phyloP scores from a whole-genome alignment of 768 basidiomycete species.

The Bullera alba region DNA sequence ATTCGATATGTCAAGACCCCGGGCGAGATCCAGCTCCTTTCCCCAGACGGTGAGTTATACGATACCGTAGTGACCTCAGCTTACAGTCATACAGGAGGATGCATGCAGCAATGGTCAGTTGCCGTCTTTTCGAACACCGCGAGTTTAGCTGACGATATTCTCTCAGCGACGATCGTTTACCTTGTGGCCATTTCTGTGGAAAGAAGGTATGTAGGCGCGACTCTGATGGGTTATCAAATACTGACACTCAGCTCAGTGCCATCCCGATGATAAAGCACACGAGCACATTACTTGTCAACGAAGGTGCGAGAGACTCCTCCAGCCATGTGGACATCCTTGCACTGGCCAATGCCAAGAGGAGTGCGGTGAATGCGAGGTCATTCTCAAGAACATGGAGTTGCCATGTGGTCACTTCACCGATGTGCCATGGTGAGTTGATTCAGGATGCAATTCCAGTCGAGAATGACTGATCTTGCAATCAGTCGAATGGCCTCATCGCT shows the following conservation, averaged over 20 bases:
- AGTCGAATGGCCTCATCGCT: too few relatives aligned
- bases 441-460: not conserved
- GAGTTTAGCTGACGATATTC: not conserved
- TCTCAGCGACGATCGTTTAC: constrained; percentile 4
- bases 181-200: constrained; percentile 11
- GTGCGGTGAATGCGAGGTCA: constrained; percentile 1
- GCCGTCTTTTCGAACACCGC: too few relatives aligned
- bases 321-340: constrained; percentile 4
- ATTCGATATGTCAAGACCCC: not conserved
- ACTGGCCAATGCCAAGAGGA: not conserved
- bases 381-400: not conserved
- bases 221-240: not conserved
- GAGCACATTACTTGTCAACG: not conserved
- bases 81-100: constrained; percentile 4
- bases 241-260: too few relatives aligned
- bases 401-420: constrained; percentile 6
- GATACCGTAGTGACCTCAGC: not conserved
- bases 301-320: not conserved
- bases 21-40: constrained; percentile 3
- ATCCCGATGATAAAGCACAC: constrained; percentile 6
- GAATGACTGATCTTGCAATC: too few relatives aligned
- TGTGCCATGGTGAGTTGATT: constrained; percentile 3
- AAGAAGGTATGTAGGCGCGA: constrained; percentile 1
- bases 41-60: constrained; percentile 10
- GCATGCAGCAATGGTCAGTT: not conserved